A percentile compares a stretch with the other conserved stretches of the same genome.
Evolutionary conservation across 2,329 filamentous ascomycete species (phyloP).

Genomic region (Scedosporium boydii): DNA sequence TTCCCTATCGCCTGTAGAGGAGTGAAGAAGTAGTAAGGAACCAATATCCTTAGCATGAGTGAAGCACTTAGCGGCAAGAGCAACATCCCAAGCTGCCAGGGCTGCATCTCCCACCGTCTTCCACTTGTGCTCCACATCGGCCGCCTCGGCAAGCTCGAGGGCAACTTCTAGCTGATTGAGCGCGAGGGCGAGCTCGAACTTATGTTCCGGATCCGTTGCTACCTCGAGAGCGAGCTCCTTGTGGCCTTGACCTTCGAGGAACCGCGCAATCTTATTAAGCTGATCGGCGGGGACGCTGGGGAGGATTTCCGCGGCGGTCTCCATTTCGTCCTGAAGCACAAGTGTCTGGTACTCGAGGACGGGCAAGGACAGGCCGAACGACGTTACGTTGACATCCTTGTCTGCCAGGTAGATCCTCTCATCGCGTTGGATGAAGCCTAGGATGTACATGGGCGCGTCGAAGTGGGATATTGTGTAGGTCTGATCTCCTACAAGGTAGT

Average conservation of each 20-base stretch:
- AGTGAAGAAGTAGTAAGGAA: conserved; percentile 79
- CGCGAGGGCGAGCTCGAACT: conserved; percentile 82
- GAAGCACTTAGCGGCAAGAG: conserved; percentile 88
- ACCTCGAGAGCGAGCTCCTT: conserved; percentile 94
- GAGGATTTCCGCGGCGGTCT: conserved; percentile 78
- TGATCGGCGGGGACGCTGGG: conserved; percentile 80
- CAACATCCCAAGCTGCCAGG: conserved; percentile 75
- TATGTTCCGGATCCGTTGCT: conserved; percentile 89
- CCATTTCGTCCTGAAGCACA: conserved; percentile 87
- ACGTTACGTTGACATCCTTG: conserved; percentile 88
- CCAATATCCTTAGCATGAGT: conserved; percentile 82
- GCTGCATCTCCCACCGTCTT: conserved; percentile 94
- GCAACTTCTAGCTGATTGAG: conserved; percentile 80
- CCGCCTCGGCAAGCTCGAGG: conserved; percentile 70
- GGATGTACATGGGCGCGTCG: conserved; percentile 86
- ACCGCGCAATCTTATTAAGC: conserved; percentile 95
- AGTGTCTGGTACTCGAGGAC: conserved; percentile 97
- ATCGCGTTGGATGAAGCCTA: conserved; percentile 92
- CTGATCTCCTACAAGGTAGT: conserved; percentile 96
- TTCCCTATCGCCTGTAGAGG: conserved; percentile 68
- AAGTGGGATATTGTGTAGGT: conserved; percentile 97
- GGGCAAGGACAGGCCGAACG: conserved; percentile 80
- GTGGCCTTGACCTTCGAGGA: conserved; percentile 93
- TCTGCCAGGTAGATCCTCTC: conserved; percentile 92
- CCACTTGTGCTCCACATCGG: conserved; percentile 94